Conservation (phyloP, 345 rosid genomes). For the Reutealis trisperma region DNA sequence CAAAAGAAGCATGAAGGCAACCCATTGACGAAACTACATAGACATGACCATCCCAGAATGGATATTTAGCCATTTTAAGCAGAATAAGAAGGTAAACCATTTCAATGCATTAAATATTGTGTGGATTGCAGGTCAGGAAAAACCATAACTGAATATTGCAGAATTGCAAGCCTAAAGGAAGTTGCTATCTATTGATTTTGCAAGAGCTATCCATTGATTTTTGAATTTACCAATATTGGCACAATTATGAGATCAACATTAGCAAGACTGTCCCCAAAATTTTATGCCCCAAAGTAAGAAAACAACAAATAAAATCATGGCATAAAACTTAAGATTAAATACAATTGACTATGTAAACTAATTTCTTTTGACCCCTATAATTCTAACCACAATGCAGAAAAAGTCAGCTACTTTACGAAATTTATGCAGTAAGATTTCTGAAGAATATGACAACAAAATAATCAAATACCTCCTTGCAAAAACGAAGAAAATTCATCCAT, state of each 20-base stretch:
- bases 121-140: neutral
- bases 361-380: neutral
- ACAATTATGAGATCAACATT: neutral
- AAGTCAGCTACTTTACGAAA: neutral
- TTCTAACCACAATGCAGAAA: neutral
- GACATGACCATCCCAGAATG: neutral
- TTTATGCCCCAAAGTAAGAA: neutral
- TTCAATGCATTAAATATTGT: neutral
- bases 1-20: neutral
- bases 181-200: neutral
- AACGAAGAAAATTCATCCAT: constrained; percentile 86
- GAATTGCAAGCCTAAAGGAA: neutral
- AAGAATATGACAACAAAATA: neutral
- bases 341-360: neutral
- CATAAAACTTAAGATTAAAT: neutral
- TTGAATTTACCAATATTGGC: neutral
- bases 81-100: neutral
- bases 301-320: neutral
- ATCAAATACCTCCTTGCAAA: constrained; percentile 75
- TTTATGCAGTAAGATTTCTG: neutral
- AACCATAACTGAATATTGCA: neutral
- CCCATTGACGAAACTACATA: neutral
- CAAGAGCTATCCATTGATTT: neutral
- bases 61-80: neutral
- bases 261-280: neutral